Percentiles rank a stretch among this genome's conserved stretches.
Evolutionary conservation across 257 asterid genomes (phyloP).

Genomic region (Nyctanthes arbortristis): DNA sequence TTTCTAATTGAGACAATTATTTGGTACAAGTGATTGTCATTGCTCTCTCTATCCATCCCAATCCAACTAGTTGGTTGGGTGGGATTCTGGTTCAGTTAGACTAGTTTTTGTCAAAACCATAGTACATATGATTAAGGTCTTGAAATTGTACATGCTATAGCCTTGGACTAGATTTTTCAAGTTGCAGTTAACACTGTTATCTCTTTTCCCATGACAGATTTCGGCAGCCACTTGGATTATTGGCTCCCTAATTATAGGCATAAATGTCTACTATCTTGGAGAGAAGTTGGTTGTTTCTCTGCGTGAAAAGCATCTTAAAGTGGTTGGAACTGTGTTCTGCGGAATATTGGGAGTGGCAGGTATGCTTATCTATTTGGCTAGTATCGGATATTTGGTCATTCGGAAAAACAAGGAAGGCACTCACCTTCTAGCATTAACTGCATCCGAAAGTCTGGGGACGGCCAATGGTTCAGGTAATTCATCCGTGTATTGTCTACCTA

Average conservation of each 20-base stretch:
- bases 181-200: not conserved
- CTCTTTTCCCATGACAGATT: slow-evolving; percentile 41
- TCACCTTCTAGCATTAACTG: slow-evolving; percentile 60
- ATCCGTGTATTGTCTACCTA: slow-evolving; percentile 38
- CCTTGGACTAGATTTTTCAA: no score
- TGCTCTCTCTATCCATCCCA: not conserved
- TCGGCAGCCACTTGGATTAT: slow-evolving; percentile 81
- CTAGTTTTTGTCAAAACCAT: no score
- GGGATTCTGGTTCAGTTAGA: no score
- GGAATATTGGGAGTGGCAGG: slow-evolving; percentile 66
- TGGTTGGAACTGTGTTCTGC: slow-evolving; percentile 47
- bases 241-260: slow-evolving; percentile 78
- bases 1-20: not conserved
- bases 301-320: slow-evolving; percentile 43
- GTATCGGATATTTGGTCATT: slow-evolving; percentile 62
- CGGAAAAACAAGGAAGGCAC: slow-evolving; percentile 65
- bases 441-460: slow-evolving; percentile 40
- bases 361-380: slow-evolving; percentile 64
- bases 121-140: no score
- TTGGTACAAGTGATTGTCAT: not conserved
- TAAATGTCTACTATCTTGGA: slow-evolving; percentile 73
- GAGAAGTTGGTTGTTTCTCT: slow-evolving; percentile 62
- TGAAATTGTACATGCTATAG: no score
- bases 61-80: not conserved
- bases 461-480: slow-evolving; percentile 25